phyloP scores from a whole-genome alignment of 139 green algal species.

The Chlorella sorokiniana region DNA sequence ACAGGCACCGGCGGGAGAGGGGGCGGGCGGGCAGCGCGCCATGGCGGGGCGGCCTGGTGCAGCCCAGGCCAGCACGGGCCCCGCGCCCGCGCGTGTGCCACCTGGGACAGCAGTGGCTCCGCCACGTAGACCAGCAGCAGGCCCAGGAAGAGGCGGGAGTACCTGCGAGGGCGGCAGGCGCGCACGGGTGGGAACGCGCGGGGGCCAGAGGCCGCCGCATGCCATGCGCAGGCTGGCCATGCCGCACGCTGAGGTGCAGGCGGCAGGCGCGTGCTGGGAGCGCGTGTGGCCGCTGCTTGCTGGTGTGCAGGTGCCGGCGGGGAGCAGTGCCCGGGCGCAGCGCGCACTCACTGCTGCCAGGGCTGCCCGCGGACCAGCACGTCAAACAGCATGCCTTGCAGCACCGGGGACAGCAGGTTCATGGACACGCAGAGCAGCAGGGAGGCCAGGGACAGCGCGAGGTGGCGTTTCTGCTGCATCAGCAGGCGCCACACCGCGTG shows the following conservation, averaged over 20 bases:
- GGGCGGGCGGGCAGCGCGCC: neutral
- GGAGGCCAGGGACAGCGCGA: constrained; percentile 54
- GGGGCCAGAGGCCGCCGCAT: too few relatives aligned
- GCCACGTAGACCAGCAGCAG: constrained; percentile 76
- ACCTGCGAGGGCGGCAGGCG: constrained; percentile 8
- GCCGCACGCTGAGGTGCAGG: neutral
- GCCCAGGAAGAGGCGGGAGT: constrained; percentile 61
- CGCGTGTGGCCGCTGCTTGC: too few relatives aligned
- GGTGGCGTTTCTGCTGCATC: constrained; percentile 59
- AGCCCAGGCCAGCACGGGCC: neutral
- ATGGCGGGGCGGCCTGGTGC: neutral
- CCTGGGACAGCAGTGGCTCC: constrained; percentile 75
- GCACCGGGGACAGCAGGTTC: constrained; percentile 83
- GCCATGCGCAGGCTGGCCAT: too few relatives aligned
- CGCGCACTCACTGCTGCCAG: constrained; percentile 35
- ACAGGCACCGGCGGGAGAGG: neutral
- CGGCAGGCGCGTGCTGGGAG: too few relatives aligned
- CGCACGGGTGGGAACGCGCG: neutral
- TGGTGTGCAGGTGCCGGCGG: too few relatives aligned
- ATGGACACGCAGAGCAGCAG: constrained; percentile 74
- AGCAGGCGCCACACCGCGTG: constrained; percentile 43
- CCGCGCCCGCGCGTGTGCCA: neutral
- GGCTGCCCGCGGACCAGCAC: constrained; percentile 70
- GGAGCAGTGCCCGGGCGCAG: too few relatives aligned
- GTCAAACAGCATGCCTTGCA: constrained; percentile 85